Percentiles rank a stretch among this genome's conserved stretches.
Evolutionary conservation across 306 rosid genomes (phyloP).

Genomic region (Cicer judaicum): DNA sequence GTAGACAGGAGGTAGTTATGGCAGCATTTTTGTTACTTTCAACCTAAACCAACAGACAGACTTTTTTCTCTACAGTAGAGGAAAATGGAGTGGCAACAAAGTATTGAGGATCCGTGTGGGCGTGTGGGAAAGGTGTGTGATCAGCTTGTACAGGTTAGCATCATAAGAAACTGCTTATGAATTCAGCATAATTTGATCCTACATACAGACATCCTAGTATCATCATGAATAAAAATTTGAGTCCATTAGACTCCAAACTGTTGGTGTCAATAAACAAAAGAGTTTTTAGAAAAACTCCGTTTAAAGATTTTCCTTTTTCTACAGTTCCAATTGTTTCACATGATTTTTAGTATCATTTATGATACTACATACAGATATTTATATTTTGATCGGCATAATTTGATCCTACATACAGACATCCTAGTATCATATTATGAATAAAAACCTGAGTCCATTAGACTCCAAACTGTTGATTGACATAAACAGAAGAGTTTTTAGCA

Average conservation of each 20-base stretch:
- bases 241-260: conserved; percentile 8
- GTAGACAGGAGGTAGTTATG: conserved; percentile 7
- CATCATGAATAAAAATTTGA: conserved; percentile 18
- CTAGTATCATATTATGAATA: conserved; percentile 4
- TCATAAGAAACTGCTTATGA: conserved; percentile 19
- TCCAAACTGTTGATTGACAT: conserved; percentile 9
- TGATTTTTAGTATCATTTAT: neutral
- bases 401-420: conserved; percentile 25
- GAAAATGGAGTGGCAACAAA: conserved; percentile 13
- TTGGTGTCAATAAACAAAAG: neutral
- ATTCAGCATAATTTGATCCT: conserved; percentile 14
- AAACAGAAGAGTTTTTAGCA: neutral
- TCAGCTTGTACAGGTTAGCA: conserved; percentile 15
- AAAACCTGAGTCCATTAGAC: conserved; percentile 7
- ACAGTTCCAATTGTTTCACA: conserved; percentile 14
- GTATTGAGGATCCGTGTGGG: neutral
- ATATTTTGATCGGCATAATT: neutral
- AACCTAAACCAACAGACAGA: conserved; percentile 2
- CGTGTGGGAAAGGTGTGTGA: neutral
- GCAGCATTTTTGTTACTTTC: neutral
- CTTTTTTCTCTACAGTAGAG: conserved; percentile 3
- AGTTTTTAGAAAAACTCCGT: neutral
- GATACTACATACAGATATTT: too few relatives aligned
- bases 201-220: conserved; percentile 12
- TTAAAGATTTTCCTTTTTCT: neutral